phyloP scores from a whole-genome alignment of 352 stramenopile genomes.

The Thalassiosira hispida region DNA sequence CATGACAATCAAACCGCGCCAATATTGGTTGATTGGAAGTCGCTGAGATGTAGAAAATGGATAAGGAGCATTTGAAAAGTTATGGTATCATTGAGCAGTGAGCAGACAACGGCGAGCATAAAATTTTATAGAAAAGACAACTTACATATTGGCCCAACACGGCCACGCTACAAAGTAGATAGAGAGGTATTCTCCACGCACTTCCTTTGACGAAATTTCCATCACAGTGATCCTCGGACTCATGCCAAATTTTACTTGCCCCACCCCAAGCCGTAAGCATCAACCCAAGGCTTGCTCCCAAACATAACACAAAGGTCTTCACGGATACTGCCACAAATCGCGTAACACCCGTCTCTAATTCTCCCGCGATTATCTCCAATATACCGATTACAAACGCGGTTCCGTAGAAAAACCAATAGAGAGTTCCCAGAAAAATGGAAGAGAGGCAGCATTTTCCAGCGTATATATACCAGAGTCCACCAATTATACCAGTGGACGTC shows the following conservation, averaged over 20 bases:
- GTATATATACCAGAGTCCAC: slow-evolving; percentile 35
- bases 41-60: too few relatives aligned
- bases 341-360: slow-evolving; percentile 57
- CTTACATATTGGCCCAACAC: slow-evolving; percentile 61
- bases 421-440: slow-evolving; percentile 54
- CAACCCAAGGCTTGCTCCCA: slow-evolving; percentile 47
- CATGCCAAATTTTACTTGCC: slow-evolving; percentile 17
- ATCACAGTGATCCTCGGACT: slow-evolving; percentile 21
- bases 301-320: slow-evolving; percentile 63
- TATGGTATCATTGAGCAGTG: too few relatives aligned
- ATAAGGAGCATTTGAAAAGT: too few relatives aligned
- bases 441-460: slow-evolving; percentile 25
- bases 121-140: too few relatives aligned
- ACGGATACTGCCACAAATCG: slow-evolving; percentile 65
- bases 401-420: slow-evolving; percentile 72
- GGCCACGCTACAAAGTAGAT: slow-evolving; percentile 37
- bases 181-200: slow-evolving; percentile 61
- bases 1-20: slow-evolving; percentile 50
- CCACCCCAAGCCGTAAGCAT: slow-evolving; percentile 5
- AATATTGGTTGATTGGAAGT: slow-evolving; percentile 55
- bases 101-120: too few relatives aligned
- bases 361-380: slow-evolving; percentile 62
- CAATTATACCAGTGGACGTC: slow-evolving; percentile 49
- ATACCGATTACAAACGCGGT: slow-evolving; percentile 68
- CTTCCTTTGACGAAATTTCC: slow-evolving; percentile 29